Conservation (phyloP, 768 basidiomycete genomes). For the Russula vinacea region DNA sequence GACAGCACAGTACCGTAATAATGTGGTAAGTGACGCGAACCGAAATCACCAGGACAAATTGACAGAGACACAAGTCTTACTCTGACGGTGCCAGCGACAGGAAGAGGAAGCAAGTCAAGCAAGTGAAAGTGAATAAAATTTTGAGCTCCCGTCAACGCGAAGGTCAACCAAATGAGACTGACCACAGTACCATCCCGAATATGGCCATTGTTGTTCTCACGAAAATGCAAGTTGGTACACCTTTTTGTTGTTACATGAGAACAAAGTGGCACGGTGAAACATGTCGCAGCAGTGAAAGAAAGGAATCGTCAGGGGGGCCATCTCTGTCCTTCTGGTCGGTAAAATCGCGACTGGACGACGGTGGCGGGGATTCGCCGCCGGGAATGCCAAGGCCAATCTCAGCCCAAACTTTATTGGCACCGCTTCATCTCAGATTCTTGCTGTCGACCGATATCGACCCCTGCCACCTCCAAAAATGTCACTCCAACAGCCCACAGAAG, state of each 20-base stretch:
- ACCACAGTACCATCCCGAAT: neutral
- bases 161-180: neutral
- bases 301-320: neutral
- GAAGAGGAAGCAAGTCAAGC: neutral
- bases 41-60: neutral
- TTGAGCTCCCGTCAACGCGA: neutral
- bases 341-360: neutral
- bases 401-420: neutral
- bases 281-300: neutral
- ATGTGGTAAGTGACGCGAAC: neutral
- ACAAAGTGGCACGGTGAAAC: slow-evolving; percentile 8
- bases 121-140: neutral
- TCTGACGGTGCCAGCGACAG: neutral
- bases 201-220: neutral
- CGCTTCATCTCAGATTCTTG: neutral
- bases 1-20: neutral
- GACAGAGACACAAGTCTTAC: too few species aligned
- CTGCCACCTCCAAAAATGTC: neutral
- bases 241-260: too few species aligned
- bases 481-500: neutral
- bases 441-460: neutral
- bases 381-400: neutral
- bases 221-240: neutral
- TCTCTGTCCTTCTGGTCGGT: neutral
- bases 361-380: neutral